phyloP scores from a whole-genome alignment of 2,329 filamentous ascomycete species.

The Chrysoporthe austroafricana region DNA sequence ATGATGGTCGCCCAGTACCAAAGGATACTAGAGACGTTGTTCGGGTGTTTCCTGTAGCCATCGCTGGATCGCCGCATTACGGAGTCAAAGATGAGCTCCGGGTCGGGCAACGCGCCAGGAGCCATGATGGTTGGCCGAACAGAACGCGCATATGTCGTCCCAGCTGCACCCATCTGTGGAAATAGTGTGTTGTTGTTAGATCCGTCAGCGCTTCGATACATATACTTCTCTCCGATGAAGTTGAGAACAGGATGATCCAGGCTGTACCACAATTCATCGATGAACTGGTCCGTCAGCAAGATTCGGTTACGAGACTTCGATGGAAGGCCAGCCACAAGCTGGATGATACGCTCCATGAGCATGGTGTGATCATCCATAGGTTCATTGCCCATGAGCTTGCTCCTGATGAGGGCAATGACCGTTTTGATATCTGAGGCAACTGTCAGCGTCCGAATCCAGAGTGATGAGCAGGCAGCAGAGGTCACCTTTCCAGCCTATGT shows the following conservation, averaged over 20 bases:
- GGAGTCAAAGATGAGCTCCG: slow-evolving; percentile 63
- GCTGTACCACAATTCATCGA: slow-evolving; percentile 71
- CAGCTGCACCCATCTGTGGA: slow-evolving; percentile 69
- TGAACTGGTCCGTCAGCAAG: slow-evolving; percentile 68
- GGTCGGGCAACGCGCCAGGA: slow-evolving; percentile 70
- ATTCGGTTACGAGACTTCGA: slow-evolving; percentile 63
- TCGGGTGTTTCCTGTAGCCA: slow-evolving; percentile 63
- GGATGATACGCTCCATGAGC: slow-evolving; percentile 75
- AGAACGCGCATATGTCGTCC: slow-evolving; percentile 68
- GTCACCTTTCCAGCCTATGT: slow-evolving; percentile 53
- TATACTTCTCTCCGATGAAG: slow-evolving; percentile 64
- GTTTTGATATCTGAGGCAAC: slow-evolving; percentile 62
- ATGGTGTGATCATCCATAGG: slow-evolving; percentile 76
- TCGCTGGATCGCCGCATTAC: slow-evolving; percentile 56
- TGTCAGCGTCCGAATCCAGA: not conserved
- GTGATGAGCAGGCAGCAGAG: not conserved
- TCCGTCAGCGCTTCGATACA: slow-evolving; percentile 72
- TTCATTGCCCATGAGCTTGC: slow-evolving; percentile 64
- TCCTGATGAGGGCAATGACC: slow-evolving; percentile 61
- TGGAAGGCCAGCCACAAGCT: slow-evolving; percentile 69
- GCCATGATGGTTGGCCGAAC: slow-evolving; percentile 62
- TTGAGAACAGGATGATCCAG: slow-evolving; percentile 74
- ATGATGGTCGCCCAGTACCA: slow-evolving; percentile 77
- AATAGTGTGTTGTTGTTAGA: slow-evolving; percentile 71
- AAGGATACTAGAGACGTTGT: slow-evolving; percentile 72